Evolutionary conservation across 163 green algal genomes (phyloP), one percentile per base, ranked within the genome.

Genomic region (Coccomyxa subellipsoidea): DNA sequence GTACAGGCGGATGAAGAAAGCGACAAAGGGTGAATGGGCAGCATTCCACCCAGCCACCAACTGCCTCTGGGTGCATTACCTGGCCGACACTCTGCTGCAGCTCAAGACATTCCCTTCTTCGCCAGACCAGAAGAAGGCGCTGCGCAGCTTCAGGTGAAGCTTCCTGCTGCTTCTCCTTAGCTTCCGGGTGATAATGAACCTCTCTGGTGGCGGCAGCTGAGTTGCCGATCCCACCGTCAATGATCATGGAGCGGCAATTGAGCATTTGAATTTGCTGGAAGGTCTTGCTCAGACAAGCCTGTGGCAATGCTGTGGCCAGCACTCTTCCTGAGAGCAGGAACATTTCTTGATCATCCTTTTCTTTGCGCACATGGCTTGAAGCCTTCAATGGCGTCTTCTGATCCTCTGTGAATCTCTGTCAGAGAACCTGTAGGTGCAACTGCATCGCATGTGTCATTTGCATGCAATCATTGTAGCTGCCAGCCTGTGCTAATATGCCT

Each of bases 1-100:
- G n/a, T 98, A 98, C 90, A 88, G 96, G 27, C 91, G 91, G 36
- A 99, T 99, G 96, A 89, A 90, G n/a, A 92, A 91, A 84, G 79
- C 85, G 7, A 93, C 87, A 10, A 78, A 76, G 38, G 71, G 71
- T 53, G 78, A 91, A 38, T 98, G 93, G 93, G 69, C 84, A 10
- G 80, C 38, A 5, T 87, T 85, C 80, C 85, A 81, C 59, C 94
- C 93, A 2, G 84, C 85, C 40, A 99, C 95, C 32, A 99, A 99
- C 87, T 90, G 86, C 40, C 84, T 96, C 31, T 99, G 96, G 96
- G 15, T 81, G 54, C 36, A 66, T 31, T 80, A 80, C 38, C n/a
- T 80, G 38, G 76, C 76, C 3, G 76, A 80, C 38, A 80, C 76
- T 2, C 23, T 80, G 21, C 27, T 80, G 38, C 23, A 38, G 2